Percentiles rank a stretch among this genome's conserved stretches.
phyloP scores from a whole-genome alignment of 148 eudicot species.

The Rhododendron ovatum region DNA sequence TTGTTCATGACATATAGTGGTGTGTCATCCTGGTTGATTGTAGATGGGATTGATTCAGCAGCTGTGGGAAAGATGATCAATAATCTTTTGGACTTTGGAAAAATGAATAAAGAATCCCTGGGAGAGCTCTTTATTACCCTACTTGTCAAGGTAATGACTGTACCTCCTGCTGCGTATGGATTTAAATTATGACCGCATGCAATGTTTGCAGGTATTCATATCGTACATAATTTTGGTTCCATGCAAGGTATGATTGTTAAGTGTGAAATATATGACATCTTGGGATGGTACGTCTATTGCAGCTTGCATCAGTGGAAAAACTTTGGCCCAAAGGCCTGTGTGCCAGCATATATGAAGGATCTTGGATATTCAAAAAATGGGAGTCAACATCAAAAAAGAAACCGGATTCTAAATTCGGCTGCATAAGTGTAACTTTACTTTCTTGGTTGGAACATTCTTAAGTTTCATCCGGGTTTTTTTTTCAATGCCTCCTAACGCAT shows the following conservation, averaged over 20 bases:
- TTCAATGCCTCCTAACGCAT: not conserved
- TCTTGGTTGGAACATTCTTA: not conserved
- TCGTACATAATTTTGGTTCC: not conserved
- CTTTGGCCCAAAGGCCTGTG: conserved; percentile 77
- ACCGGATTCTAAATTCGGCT: conserved; percentile 32
- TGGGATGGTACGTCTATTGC: conserved; percentile 13
- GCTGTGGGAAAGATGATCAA: conserved; percentile 36
- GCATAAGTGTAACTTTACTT: conserved; percentile 48
- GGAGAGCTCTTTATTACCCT: conserved; percentile 76
- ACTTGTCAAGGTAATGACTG: conserved; percentile 54
- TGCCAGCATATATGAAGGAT: conserved; percentile 58
- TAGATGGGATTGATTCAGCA: conserved; percentile 65
- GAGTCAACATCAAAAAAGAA: conserved; percentile 21
- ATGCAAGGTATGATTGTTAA: not conserved
- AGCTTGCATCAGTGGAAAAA: conserved; percentile 59
- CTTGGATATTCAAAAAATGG: conserved; percentile 59
- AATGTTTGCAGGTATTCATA: not conserved
- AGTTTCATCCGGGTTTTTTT: not conserved
- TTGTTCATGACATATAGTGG: not conserved
- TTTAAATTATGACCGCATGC: not conserved
- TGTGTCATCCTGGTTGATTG: conserved; percentile 4
- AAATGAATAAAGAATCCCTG: conserved; percentile 62
- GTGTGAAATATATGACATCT: not conserved
- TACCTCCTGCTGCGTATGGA: not conserved
- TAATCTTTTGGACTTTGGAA: conserved; percentile 45